phyloP scores from a whole-genome alignment of 2,329 filamentous ascomycete species.

The Apiospora koreana region DNA sequence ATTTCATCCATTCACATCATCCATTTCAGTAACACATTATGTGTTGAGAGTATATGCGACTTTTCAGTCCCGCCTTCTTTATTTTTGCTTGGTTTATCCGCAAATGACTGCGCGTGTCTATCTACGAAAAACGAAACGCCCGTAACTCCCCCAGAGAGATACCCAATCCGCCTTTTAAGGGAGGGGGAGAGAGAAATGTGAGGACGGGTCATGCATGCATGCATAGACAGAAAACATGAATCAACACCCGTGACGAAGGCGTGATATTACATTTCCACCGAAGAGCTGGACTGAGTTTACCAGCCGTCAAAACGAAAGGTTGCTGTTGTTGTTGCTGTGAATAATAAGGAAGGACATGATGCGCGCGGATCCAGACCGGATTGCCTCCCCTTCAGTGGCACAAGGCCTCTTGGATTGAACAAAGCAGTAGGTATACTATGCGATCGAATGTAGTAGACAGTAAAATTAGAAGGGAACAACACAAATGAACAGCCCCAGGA shows the following conservation, averaged over 20 bases:
- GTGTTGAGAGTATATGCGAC: neutral
- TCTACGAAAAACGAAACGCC: neutral
- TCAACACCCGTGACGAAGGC: conserved; percentile 3
- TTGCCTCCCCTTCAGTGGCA: neutral
- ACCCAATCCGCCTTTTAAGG: neutral
- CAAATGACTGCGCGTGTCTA: neutral
- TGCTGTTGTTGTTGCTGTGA: neutral
- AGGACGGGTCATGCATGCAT: neutral
- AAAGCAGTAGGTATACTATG: neutral
- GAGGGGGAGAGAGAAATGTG: neutral
- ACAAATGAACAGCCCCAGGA: neutral
- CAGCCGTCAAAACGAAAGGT: neutral
- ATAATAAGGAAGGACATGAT: neutral
- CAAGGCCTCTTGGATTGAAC: neutral
- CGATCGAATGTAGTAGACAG: neutral
- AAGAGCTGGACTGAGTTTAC: neutral
- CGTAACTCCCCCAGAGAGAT: neutral
- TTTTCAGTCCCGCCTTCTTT: neutral
- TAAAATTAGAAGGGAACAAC: neutral
- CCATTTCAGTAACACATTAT: too few relatives aligned
- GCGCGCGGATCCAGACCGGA: neutral
- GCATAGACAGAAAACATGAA: neutral
- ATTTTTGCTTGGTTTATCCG: neutral
- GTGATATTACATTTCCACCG: neutral
- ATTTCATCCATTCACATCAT: neutral